phyloP scores from a whole-genome alignment of 129 eudicot genomes.

The Artemisia annua region DNA sequence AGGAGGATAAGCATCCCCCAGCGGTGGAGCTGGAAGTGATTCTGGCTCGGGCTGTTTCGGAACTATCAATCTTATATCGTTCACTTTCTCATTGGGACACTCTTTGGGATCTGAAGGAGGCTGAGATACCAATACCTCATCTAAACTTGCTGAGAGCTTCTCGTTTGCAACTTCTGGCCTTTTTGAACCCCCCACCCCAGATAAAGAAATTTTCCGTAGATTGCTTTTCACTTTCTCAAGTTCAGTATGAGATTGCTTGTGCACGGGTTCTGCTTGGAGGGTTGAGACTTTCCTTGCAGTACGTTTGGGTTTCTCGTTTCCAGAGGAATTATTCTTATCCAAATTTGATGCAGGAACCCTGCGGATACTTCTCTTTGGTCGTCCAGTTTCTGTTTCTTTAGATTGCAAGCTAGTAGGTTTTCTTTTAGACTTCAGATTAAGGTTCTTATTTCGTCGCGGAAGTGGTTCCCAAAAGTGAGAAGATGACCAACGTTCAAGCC shows the following conservation, averaged over 20 bases:
- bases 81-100: constrained; percentile 24
- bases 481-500: constrained; percentile 86
- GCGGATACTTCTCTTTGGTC: constrained; percentile 52
- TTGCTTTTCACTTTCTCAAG: constrained; percentile 73
- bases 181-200: constrained; percentile 41
- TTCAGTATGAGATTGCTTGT: constrained; percentile 63
- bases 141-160: no score
- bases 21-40: constrained; percentile 32
- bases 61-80: constrained; percentile 24
- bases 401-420: constrained; percentile 40
- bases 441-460: constrained; percentile 44
- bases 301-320: constrained; percentile 62
- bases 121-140: no score
- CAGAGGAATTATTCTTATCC: constrained; percentile 38
- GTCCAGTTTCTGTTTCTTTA: constrained; percentile 43
- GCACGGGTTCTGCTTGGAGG: constrained; percentile 54
- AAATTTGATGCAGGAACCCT: constrained; percentile 45
- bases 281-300: constrained; percentile 50
- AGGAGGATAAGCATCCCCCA: constrained; percentile 37
- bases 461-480: constrained; percentile 70
- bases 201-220: constrained; percentile 61
- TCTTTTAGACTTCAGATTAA: constrained; percentile 42
- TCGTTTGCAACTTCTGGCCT: constrained; percentile 22
- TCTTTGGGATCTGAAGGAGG: no score
- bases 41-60: constrained; percentile 34